These are phyloP conservation scores for Lolium perenne DNA, from an alignment of 176 grass and related monocot species.

Conservation along the genomic window DNA sequence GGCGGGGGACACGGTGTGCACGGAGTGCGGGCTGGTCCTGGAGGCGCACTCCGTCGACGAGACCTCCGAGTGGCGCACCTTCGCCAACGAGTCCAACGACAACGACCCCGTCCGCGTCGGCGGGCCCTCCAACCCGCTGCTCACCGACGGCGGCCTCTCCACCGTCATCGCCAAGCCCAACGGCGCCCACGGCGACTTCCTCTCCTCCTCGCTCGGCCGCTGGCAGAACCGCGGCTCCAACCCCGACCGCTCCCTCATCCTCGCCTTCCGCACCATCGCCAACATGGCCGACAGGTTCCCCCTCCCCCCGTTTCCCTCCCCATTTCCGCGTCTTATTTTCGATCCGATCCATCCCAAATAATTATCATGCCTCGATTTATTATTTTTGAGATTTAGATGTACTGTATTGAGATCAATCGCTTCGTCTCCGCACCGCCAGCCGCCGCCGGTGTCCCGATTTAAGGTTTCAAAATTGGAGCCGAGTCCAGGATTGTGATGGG, in stretches of 20 bases:
- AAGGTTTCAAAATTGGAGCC: background rate
- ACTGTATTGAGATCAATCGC: background rate
- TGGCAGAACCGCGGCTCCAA: slow-evolving; percentile 85
- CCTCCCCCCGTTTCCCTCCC: background rate
- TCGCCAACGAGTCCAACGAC: slow-evolving; percentile 89
- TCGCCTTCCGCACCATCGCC: slow-evolving; percentile 84
- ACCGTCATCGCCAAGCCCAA: slow-evolving; percentile 92
- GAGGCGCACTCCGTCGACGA: slow-evolving; percentile 91
- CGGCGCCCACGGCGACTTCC: slow-evolving; percentile 70
- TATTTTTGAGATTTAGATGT: background rate
- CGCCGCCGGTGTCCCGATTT: background rate
- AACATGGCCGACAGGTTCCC: slow-evolving; percentile 82
- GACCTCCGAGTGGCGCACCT: slow-evolving; percentile 89
- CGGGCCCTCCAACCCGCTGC: slow-evolving; percentile 74
- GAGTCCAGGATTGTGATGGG: background rate
- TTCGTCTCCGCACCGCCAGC: background rate
- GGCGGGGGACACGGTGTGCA: slow-evolving; percentile 89
- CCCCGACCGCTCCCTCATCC: slow-evolving; percentile 80
- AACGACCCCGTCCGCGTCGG: slow-evolving; percentile 91
- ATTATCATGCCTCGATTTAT: background rate
- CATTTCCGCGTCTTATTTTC: background rate
- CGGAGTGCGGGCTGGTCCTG: slow-evolving; percentile 88
- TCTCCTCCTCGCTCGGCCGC: slow-evolving; percentile 73
- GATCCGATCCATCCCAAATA: background rate
- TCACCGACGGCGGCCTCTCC: slow-evolving; percentile 80